Evolutionary conservation across 768 basidiomycete genomes (phyloP), one percentile per base, ranked within the genome.

Genomic region (Panaeolus cyanescens): DNA sequence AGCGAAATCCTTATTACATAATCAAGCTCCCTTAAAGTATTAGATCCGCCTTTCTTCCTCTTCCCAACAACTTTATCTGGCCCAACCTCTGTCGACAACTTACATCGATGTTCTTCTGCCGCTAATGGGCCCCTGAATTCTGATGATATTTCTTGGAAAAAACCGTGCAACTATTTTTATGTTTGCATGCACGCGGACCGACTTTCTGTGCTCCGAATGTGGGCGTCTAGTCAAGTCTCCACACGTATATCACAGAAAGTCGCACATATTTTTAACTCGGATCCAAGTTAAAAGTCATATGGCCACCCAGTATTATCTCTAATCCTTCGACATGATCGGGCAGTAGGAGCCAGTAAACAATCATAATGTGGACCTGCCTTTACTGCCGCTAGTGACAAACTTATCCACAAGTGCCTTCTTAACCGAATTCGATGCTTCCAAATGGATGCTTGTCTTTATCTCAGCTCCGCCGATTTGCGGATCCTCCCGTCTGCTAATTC

Each of bases 391-490:
- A 50, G 45, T 50, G 25, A 50, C 45, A 50, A 50, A 50, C 28
- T 25, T 15, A 42, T 5, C 4, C 45, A 22, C 22, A 6, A 15
- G 13, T 13, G 4, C 13, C 25, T 50, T 50, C 45, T 28, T 28
- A 28, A 50, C 45, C 45, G 40, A 42, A 42, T 42, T 42, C 22
- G 45, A 50, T 50, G 15, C 45, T 50, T 50, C 45, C 45, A 50
- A 28, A 50, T 50, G 45, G 30, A 50, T 28, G 22, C 25, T 50
- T 50, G 45, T 50, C 30, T 50, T 20, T 50, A 50, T 50, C 12
- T 28, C 45, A 30, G 25, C 45, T 50, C 25, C 45, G 22, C 45
- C 45, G 45, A 50, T 50, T 50, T 50, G 45, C 45, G 45, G 45
- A 50, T 50, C 45, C 45, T 50, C 45, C 45, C 45, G 45, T 13